phyloP scores from a whole-genome alignment of 176 grass and related monocot genomes.

The Echinochloa phyllopogon region DNA sequence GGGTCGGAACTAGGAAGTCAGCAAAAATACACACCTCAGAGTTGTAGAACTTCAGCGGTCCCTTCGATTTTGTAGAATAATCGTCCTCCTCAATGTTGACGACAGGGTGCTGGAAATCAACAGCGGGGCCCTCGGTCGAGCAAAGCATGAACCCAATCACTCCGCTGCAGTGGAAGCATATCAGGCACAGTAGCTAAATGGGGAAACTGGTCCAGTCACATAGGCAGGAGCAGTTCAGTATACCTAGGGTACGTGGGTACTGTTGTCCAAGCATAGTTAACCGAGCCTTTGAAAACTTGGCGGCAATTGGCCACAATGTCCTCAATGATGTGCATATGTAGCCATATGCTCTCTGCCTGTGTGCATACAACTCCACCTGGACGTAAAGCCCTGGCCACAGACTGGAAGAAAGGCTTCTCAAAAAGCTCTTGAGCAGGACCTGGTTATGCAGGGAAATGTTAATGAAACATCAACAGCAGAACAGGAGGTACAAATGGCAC shows the following conservation, averaged over 20 bases:
- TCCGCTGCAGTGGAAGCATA: conserved; percentile 57
- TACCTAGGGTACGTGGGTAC: conserved; percentile 98
- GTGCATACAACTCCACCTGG: conserved; percentile 95
- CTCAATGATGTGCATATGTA: conserved; percentile 98
- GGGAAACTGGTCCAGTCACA: not conserved
- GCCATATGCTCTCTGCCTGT: conserved; percentile 98
- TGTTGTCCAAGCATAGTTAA: conserved; percentile 99
- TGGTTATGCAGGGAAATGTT: conserved; percentile 25
- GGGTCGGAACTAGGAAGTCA: not conserved
- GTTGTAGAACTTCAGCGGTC: conserved; percentile 92
- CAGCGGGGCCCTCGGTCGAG: conserved; percentile 74
- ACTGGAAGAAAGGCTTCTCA: conserved; percentile 97
- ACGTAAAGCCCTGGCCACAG: conserved; percentile 68
- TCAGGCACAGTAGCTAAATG: not conserved
- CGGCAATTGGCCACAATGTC: conserved; percentile 76
- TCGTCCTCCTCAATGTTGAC: conserved; percentile 79
- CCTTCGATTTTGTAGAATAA: conserved; percentile 69
- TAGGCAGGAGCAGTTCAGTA: not conserved
- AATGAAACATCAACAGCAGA: conserved; percentile 16
- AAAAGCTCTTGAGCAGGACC: conserved; percentile 97
- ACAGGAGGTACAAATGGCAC: not conserved
- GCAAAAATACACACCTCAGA: conserved; percentile 57
- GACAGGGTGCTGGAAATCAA: conserved; percentile 83
- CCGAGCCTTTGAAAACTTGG: conserved; percentile 86
- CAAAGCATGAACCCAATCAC: conserved; percentile 99